Conservation (phyloP, 108 stramenopile species). For the Discostella pseudostelligera region DNA sequence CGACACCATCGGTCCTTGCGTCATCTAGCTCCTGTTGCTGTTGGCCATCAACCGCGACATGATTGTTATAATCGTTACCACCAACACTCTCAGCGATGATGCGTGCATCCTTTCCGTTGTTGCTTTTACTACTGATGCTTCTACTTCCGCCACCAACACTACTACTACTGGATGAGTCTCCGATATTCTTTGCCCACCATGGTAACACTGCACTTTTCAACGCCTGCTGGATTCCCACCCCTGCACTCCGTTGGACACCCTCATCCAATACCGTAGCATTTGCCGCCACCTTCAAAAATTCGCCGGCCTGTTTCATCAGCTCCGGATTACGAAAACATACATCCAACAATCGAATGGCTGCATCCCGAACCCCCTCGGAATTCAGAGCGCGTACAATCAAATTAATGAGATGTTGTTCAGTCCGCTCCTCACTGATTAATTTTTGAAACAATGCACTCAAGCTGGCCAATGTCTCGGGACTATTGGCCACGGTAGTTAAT, state of each 20-base stretch:
- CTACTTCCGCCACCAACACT: too few relatives aligned
- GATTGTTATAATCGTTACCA: not conserved
- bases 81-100: not conserved
- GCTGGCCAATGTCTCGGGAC: conserved; percentile 39
- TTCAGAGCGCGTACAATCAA: conserved; percentile 40
- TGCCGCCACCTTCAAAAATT: conserved; percentile 49
- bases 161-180: not conserved
- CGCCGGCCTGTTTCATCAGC: conserved; percentile 36
- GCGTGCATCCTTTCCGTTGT: not conserved
- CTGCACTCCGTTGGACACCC: conserved; percentile 34
- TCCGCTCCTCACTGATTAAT: conserved; percentile 39
- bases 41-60: not conserved
- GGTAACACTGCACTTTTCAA: conserved; percentile 26
- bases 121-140: too few relatives aligned
- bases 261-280: conserved; percentile 39
- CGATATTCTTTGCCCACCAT: conserved; percentile 8
- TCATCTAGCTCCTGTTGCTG: not conserved
- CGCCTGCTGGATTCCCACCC: conserved; percentile 35
- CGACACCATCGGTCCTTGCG: too few relatives aligned
- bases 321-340: conserved; percentile 37
- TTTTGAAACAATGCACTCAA: conserved; percentile 30
- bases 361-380: conserved; percentile 37
- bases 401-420: conserved; percentile 41
- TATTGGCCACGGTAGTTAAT: conserved; percentile 39
- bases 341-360: conserved; percentile 37